Evolutionary conservation across 106 monocot species (phyloP).

Genomic region (Allium sativum): DNA sequence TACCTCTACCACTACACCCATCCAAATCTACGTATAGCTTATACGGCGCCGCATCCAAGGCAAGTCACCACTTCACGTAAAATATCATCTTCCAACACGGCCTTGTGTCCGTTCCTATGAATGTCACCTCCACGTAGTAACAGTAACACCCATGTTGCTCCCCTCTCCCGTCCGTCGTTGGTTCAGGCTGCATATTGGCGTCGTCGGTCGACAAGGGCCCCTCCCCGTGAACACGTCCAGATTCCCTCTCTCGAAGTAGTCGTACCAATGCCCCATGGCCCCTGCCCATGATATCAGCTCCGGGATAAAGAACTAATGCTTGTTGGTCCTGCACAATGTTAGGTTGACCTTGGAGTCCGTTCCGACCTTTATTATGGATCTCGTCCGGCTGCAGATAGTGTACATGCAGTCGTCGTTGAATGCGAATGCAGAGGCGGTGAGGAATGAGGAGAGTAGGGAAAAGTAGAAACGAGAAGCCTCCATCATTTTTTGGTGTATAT

Average conservation of each 20-base stretch:
- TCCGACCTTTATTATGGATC: conserved; percentile 53
- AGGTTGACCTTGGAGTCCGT: conserved; percentile 66
- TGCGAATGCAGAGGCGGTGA: too few species aligned
- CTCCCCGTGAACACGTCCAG: conserved; percentile 81
- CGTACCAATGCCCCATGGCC: conserved; percentile 47
- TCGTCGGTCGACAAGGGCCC: conserved; percentile 40
- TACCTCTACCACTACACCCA: not conserved
- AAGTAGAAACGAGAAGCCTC: too few species aligned
- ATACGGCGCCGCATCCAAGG: conserved; percentile 48
- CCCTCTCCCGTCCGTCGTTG: conserved; percentile 69
- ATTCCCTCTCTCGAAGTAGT: conserved; percentile 91
- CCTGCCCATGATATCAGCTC: conserved; percentile 67
- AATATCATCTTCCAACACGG: conserved; percentile 54
- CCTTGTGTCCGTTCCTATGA: conserved; percentile 50
- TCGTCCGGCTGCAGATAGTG: conserved; percentile 73
- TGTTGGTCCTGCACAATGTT: conserved; percentile 33
- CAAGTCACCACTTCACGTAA: conserved; percentile 81
- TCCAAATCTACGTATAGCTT: conserved; percentile 23
- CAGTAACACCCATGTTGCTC: conserved; percentile 87
- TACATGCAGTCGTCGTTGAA: conserved; percentile 59
- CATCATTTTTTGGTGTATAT: too few species aligned
- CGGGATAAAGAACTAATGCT: conserved; percentile 30
- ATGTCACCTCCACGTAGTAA: conserved; percentile 87
- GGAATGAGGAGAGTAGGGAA: too few species aligned
- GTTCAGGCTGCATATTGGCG: conserved; percentile 51